These are phyloP conservation scores for Postia placenta DNA, from an alignment of 768 basidiomycete genomes.

Conservation along the genomic window DNA sequence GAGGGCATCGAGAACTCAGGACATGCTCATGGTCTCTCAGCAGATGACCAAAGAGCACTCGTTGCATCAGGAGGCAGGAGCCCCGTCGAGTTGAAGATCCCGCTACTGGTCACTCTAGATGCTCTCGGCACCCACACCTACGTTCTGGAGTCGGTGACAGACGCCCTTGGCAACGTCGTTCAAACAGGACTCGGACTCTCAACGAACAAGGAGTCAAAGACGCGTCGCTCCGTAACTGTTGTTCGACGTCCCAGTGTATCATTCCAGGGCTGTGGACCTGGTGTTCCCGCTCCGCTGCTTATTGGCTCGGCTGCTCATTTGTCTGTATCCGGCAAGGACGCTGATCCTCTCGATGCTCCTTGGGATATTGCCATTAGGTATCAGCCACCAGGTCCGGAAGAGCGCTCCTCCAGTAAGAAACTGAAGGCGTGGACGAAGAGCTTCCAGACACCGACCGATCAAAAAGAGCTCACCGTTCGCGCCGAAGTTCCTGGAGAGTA, in stretches of 20 bases:
- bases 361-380: conserved; percentile 64
- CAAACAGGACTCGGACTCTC: conserved; percentile 7
- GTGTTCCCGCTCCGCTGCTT: conserved; percentile 61
- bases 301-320: conserved; percentile 62
- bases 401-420: conserved; percentile 31
- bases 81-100: conserved; percentile 60
- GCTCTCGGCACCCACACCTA: conserved; percentile 65
- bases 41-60: conserved; percentile 15
- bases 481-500: conserved; percentile 74
- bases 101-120: conserved; percentile 58
- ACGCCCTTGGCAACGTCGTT: conserved; percentile 76
- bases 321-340: conserved; percentile 43
- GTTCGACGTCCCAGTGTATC: conserved; percentile 65
- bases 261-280: conserved; percentile 71
- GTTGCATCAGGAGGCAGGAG: conserved; percentile 19
- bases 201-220: conserved; percentile 25
- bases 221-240: conserved; percentile 59
- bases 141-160: conserved; percentile 75
- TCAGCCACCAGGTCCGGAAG: conserved; percentile 41
- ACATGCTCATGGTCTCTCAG: conserved; percentile 21
- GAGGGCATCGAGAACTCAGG: conserved; percentile 75
- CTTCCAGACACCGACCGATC: conserved; percentile 41
- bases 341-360: conserved; percentile 59
- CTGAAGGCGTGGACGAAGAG: conserved; percentile 60
- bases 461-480: conserved; percentile 39